phyloP scores from a whole-genome alignment of 345 rosid genomes.

The Salix viminalis region DNA sequence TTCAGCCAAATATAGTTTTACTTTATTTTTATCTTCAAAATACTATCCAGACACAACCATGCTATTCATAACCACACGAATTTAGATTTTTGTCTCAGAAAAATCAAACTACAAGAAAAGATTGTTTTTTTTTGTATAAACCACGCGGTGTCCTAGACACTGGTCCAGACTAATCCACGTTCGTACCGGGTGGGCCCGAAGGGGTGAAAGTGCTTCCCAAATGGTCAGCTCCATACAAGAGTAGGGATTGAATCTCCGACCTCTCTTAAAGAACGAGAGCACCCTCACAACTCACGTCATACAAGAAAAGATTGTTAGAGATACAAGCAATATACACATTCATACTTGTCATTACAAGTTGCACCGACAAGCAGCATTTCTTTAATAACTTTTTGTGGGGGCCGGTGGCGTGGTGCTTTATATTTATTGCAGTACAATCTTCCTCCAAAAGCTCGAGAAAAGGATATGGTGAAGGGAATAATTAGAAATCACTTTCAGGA shows the following conservation, averaged over 20 bases:
- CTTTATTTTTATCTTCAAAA: background rate
- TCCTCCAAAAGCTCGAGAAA: background rate
- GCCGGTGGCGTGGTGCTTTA: constrained; percentile 11
- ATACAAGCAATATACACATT: background rate
- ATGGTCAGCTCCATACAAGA: no score
- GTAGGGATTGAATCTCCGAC: no score
- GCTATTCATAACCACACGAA: background rate
- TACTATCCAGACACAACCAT: no score
- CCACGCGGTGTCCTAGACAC: no score
- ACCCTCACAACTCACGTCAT: no score
- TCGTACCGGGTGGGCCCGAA: no score
- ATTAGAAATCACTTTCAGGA: background rate
- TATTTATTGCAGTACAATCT: background rate
- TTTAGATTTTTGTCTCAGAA: background rate
- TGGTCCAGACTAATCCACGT: no score
- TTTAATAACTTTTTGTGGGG: background rate
- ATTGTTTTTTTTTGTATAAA: no score
- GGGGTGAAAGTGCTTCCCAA: no score
- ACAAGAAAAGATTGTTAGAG: background rate
- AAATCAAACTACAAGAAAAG: background rate
- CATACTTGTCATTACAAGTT: background rate
- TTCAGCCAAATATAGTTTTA: no score
- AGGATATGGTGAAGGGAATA: background rate
- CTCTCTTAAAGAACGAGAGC: no score
- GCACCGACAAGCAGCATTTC: constrained; percentile 1